Conservation (phyloP, 768 basidiomycete species). For the Mycena olivaceomarginata region DNA sequence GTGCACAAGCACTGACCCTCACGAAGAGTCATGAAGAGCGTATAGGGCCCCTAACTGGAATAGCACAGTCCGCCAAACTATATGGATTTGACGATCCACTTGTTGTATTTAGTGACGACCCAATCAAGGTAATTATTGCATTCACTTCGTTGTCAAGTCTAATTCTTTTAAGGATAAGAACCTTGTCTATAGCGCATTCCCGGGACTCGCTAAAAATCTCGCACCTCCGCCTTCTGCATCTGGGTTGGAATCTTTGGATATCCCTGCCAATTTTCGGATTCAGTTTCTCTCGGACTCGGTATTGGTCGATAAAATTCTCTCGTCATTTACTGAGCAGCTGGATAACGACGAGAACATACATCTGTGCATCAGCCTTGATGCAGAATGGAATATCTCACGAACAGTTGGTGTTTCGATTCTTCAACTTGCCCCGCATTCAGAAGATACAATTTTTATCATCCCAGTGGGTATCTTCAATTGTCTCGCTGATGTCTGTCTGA, state of each 20-base stretch:
- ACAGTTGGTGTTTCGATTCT: constrained; percentile 39
- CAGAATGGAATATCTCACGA: constrained; percentile 45
- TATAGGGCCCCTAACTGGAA: neutral
- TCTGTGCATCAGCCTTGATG: constrained; percentile 23
- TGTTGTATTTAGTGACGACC: constrained; percentile 37
- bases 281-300: neutral
- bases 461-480: neutral
- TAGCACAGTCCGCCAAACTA: neutral
- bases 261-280: neutral
- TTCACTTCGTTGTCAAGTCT: neutral
- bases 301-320: neutral
- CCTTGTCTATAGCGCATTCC: constrained; percentile 27
- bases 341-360: neutral
- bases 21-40: constrained; percentile 21
- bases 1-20: neutral
- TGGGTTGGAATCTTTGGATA: neutral
- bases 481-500: neutral
- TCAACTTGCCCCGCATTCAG: constrained; percentile 40
- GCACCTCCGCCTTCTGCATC: constrained; percentile 3
- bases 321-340: neutral
- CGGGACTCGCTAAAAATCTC: constrained; percentile 13
- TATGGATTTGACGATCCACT: constrained; percentile 25
- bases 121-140: constrained; percentile 22
- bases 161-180: constrained; percentile 20
- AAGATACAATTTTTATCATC: neutral